phyloP scores from a whole-genome alignment of 257 asterid species.

The Nicotiana knightiana region DNA sequence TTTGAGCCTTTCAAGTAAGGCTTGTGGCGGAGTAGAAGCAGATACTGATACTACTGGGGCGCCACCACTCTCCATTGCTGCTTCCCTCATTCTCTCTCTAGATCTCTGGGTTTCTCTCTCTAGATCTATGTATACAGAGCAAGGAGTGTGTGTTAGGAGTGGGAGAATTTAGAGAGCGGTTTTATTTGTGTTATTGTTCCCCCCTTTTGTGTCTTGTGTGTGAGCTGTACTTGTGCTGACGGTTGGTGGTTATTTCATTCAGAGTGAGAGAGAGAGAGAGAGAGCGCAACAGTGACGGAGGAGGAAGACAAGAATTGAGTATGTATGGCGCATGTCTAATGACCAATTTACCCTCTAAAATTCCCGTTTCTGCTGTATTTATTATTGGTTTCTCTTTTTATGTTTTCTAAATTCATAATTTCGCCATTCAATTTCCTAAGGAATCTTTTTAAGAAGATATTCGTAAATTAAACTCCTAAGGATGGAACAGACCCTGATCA shows the following conservation, averaged over 20 bases:
- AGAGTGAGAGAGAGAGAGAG: slow-evolving; percentile 10
- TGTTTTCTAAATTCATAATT: no score
- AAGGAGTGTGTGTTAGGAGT: not conserved
- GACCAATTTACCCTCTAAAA: slow-evolving; percentile 17
- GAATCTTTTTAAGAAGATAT: no score
- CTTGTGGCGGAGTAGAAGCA: slow-evolving; percentile 41
- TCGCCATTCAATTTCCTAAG: no score
- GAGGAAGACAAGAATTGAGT: slow-evolving; percentile 34
- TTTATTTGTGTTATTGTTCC: not conserved
- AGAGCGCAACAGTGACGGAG: slow-evolving; percentile 25
- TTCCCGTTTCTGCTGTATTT: no score
- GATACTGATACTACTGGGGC: slow-evolving; percentile 3
- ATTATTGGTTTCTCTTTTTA: no score
- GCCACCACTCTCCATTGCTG: slow-evolving; percentile 20
- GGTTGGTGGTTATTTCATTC: slow-evolving; percentile 40
- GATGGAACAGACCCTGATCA: no score
- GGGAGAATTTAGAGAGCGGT: not conserved
- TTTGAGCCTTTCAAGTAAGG: slow-evolving; percentile 86
- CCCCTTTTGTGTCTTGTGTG: not conserved
- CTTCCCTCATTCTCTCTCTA: slow-evolving; percentile 43
- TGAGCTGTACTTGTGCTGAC: slow-evolving; percentile 17
- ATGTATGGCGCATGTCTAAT: not conserved
- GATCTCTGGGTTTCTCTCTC: slow-evolving; percentile 38
- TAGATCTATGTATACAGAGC: not conserved
- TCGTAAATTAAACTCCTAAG: no score